Conservation (phyloP, 257 asterid species). For the Solanum gandarillasii region DNA sequence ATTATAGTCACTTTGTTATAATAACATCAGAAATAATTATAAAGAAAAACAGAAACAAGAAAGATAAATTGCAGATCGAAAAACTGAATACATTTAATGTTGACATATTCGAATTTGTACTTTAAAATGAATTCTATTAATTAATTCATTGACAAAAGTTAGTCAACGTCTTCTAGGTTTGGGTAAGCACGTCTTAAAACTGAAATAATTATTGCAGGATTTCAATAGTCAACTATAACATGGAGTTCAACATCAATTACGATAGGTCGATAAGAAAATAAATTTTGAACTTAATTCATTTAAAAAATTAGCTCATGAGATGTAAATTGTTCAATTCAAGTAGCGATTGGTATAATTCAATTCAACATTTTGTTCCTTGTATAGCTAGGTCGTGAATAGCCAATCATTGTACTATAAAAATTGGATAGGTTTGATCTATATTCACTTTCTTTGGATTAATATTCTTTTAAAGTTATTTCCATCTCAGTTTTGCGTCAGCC, state of each 20-base stretch:
- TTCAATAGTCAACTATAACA: not conserved
- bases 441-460: not conserved
- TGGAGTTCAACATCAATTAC: not conserved
- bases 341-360: not conserved
- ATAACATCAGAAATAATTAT: not conserved
- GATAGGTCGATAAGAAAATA: not conserved
- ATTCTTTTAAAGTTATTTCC: not conserved
- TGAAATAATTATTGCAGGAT: not conserved
- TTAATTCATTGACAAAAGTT: not conserved
- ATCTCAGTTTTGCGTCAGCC: not conserved
- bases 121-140: not conserved
- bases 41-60: not conserved
- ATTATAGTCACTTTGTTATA: not conserved
- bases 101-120: not conserved
- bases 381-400: too few species aligned
- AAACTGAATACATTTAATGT: not conserved
- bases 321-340: too few species aligned
- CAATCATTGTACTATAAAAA: too few species aligned
- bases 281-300: accelerated
- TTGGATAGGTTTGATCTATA: too few species aligned
- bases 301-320: not conserved
- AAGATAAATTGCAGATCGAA: not conserved
- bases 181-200: not conserved
- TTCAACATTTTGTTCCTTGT: too few species aligned
- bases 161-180: not conserved